Percentiles rank a stretch among this genome's conserved stretches.
Conservation (phyloP, 345 rosid species). For the Eucalyptus polybractea region DNA sequence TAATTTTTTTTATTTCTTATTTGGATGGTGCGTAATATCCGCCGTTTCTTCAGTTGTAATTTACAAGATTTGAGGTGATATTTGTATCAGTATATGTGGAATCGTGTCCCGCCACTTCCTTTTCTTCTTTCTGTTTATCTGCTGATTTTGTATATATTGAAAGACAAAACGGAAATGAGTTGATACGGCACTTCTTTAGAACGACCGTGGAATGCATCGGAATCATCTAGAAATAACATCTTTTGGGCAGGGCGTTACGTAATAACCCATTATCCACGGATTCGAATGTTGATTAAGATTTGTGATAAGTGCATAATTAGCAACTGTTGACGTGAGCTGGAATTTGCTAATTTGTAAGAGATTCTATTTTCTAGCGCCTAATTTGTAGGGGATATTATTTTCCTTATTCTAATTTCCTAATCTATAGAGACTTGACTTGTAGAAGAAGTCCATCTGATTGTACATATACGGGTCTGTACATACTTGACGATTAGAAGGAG, state of each 20-base stretch:
- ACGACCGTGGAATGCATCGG: background rate
- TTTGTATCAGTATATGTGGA: background rate
- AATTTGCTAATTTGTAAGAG: no score
- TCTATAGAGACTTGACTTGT: background rate
- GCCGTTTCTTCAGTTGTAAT: background rate
- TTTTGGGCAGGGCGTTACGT: background rate
- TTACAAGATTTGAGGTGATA: background rate
- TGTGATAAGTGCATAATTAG: background rate
- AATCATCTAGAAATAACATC: background rate
- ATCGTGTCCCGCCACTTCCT: background rate
- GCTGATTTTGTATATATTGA: background rate
- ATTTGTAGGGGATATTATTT: no score
- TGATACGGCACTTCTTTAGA: background rate
- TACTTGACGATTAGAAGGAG: background rate
- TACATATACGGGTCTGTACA: no score
- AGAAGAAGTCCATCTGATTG: no score
- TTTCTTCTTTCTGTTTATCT: background rate
- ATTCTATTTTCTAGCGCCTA: no score
- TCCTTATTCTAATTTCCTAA: background rate
- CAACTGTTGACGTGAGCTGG: no score
- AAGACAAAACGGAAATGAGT: background rate
- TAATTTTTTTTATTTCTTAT: background rate
- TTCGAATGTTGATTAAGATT: background rate
- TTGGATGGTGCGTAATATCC: background rate
- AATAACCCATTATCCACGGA: background rate